Percentiles rank a stretch among this genome's conserved stretches.
Evolutionary conservation across 2,329 filamentous ascomycete genomes (phyloP).

Genomic region (Emergomyces africanus): DNA sequence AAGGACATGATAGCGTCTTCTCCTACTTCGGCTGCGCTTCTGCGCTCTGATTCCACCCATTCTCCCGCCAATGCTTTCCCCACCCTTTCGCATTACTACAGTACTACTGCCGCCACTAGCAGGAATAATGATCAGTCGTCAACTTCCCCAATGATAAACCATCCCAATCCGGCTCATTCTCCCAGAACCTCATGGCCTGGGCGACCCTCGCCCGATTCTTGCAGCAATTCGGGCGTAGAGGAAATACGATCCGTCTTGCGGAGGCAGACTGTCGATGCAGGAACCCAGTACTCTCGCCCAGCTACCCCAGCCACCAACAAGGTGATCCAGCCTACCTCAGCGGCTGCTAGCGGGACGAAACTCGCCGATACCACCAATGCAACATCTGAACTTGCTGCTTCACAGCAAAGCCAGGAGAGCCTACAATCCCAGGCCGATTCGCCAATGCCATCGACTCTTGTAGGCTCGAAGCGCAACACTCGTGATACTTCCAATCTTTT

Average conservation of each 20-base stretch:
- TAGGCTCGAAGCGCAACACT: conserved; percentile 13
- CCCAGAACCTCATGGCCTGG: conserved; percentile 2
- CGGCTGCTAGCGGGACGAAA: background rate
- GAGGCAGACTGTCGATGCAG: conserved; percentile 35
- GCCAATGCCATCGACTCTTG: conserved; percentile 10
- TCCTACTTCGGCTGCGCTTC: conserved; percentile 26
- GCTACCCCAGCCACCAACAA: conserved; percentile 29
- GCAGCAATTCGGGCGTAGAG: conserved; percentile 5
- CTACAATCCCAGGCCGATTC: conserved; percentile 10
- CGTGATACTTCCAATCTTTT: conserved; percentile 7
- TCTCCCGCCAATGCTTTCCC: conserved; percentile 11
- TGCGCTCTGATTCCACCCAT: conserved; percentile 17
- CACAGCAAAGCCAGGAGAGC: conserved; percentile 8
- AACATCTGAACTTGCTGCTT: background rate
- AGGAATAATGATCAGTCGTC: background rate
- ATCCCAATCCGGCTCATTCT: background rate
- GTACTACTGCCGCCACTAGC: conserved; percentile 8
- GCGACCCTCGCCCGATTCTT: conserved; percentile 8
- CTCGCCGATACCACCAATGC: background rate
- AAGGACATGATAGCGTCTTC: conserved; percentile 28
- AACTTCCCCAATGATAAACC: background rate
- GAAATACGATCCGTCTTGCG: conserved; percentile 11
- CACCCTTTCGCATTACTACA: background rate
- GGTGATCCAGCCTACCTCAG: background rate
- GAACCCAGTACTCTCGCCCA: conserved; percentile 43